phyloP scores from a whole-genome alignment of 345 rosid genomes.

The Nasturtium officinale region DNA sequence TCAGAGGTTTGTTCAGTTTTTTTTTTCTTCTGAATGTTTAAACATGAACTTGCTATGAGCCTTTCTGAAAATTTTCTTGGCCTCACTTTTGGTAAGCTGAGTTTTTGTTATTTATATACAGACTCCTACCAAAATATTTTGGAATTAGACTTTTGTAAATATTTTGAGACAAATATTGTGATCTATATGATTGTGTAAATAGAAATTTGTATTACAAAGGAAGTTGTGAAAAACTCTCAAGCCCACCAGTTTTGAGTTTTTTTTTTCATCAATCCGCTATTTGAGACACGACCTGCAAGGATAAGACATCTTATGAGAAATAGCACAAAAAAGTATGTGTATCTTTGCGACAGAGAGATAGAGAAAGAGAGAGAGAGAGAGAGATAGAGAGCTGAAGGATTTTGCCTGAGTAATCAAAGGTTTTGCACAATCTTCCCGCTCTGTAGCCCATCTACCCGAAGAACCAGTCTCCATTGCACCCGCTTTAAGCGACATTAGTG shows the following conservation, averaged over 20 bases:
- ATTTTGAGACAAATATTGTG: conserved; percentile 42
- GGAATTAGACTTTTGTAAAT: conserved; percentile 1
- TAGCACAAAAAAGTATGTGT: background rate
- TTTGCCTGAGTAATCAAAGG: conserved; percentile 65
- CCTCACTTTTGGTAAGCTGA: conserved; percentile 18
- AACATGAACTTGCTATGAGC: conserved; percentile 2
- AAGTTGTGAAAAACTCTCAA: background rate
- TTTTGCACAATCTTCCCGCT: conserved; percentile 92
- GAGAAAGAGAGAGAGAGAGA: too few relatives aligned
- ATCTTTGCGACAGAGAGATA: background rate
- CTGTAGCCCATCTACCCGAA: conserved; percentile 76
- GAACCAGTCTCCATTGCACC: conserved; percentile 72
- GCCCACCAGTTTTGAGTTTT: conserved; percentile 6
- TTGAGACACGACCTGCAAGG: conserved; percentile 39
- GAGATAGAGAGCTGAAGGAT: conserved; percentile 8
- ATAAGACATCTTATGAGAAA: conserved; percentile 27
- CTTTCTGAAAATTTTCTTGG: conserved; percentile 1
- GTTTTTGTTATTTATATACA: conserved; percentile 21
- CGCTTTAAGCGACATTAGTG: conserved; percentile 59
- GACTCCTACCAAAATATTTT: conserved; percentile 2
- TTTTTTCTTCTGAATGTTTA: background rate
- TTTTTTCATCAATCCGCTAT: conserved; percentile 11
- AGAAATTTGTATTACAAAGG: conserved; percentile 22
- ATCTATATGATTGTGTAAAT: conserved; percentile 25
- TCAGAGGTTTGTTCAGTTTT: conserved; percentile 14